Conservation (phyloP, 2,329 filamentous ascomycete genomes). For the Emydomyces testavorans region DNA sequence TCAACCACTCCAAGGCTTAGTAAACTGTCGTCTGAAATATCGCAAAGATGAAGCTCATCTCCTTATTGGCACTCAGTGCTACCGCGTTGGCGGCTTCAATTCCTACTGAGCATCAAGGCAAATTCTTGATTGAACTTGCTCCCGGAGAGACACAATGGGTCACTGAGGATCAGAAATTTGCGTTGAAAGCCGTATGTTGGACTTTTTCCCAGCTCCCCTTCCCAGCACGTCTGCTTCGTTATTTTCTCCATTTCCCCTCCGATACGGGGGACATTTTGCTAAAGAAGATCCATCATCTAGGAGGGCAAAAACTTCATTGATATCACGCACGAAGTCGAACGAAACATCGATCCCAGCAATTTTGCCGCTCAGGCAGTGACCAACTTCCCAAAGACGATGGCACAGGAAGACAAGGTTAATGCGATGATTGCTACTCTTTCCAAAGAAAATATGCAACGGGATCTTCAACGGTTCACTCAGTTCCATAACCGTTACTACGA, state of each 20-base stretch:
- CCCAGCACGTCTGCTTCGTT: neutral
- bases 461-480: slow-evolving; percentile 59
- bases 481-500: slow-evolving; percentile 50
- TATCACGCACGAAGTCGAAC: slow-evolving; percentile 58
- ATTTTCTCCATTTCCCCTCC: neutral
- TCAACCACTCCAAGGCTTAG: neutral
- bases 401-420: slow-evolving; percentile 53
- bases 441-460: slow-evolving; percentile 62
- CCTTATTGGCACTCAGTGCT: slow-evolving; percentile 26
- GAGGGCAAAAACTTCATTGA: slow-evolving; percentile 86
- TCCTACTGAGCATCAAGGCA: slow-evolving; percentile 27
- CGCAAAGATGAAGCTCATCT: slow-evolving; percentile 28
- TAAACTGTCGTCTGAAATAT: neutral
- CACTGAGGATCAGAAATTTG: slow-evolving; percentile 92
- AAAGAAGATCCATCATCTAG: slow-evolving; percentile 35
- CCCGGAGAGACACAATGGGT: slow-evolving; percentile 76
- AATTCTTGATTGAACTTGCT: slow-evolving; percentile 68
- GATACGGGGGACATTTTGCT: neutral
- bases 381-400: slow-evolving; percentile 55
- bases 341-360: slow-evolving; percentile 24
- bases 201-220: neutral
- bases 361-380: slow-evolving; percentile 30
- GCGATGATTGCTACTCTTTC: slow-evolving; percentile 57
- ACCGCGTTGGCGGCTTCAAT: slow-evolving; percentile 25
- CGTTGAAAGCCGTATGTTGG: slow-evolving; percentile 57